Conservation (phyloP, 2,329 filamentous ascomycete species). For the Cadophora sp. region DNA sequence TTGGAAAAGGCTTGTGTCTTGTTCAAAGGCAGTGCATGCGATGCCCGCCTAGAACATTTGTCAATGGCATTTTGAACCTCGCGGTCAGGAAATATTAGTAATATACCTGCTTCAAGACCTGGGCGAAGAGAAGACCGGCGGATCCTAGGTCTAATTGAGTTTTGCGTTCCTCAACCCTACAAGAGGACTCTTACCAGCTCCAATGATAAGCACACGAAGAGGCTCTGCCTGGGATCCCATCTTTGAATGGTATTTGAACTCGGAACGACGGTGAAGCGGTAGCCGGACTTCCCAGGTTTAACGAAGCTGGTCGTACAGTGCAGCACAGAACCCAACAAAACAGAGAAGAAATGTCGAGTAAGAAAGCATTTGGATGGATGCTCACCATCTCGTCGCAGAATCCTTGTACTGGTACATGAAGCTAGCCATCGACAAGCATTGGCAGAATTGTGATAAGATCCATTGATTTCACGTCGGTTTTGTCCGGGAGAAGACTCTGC, state of each 20-base stretch:
- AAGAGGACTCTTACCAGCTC: conserved; percentile 25
- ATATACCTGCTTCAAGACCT: conserved; percentile 33
- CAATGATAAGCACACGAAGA: conserved; percentile 33
- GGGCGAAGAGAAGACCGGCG: conserved; percentile 31
- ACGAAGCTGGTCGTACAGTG: not conserved
- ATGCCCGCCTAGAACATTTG: conserved; percentile 35
- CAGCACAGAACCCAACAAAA: not conserved
- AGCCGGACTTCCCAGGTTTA: not conserved
- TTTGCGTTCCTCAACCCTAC: not conserved
- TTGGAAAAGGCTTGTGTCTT: conserved; percentile 38
- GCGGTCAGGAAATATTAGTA: not conserved
- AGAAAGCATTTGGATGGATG: no score
- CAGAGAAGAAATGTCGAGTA: not conserved
- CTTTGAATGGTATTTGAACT: not conserved
- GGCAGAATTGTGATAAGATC: not conserved
- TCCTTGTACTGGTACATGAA: not conserved
- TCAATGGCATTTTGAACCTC: conserved; percentile 5
- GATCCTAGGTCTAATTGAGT: conserved; percentile 26
- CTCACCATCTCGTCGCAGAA: not conserved
- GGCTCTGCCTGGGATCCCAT: conserved; percentile 27
- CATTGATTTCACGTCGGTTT: not conserved
- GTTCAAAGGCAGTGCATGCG: conserved; percentile 43
- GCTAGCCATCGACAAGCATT: not conserved
- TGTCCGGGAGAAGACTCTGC: not conserved
- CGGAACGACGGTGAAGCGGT: not conserved